Conservation (phyloP, 192 early-diverging fungal species). For the Rhizophlyctis rosea region DNA sequence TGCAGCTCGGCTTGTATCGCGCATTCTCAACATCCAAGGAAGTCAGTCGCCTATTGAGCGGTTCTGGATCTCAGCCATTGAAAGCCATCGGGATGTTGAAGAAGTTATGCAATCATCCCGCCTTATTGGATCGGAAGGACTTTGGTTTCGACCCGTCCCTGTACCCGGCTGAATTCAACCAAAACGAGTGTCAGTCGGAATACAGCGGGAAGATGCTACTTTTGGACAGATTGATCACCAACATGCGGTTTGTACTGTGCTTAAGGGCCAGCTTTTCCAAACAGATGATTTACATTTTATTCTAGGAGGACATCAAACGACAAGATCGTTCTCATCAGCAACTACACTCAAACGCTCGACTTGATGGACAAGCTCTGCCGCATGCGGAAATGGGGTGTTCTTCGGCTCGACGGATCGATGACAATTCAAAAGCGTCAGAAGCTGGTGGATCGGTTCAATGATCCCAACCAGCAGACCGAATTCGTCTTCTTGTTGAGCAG, state of each 20-base stretch:
- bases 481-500: constrained; percentile 96
- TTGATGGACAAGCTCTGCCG: constrained; percentile 87
- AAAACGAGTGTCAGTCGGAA: constrained; percentile 44
- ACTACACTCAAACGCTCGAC: constrained; percentile 98
- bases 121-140: constrained; percentile 63
- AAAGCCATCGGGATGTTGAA: constrained; percentile 89
- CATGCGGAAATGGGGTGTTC: constrained; percentile 64
- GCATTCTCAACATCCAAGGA: constrained; percentile 68
- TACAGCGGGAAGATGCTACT: constrained; percentile 88
- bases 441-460: constrained; percentile 95
- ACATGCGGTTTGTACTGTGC: constrained; percentile 37
- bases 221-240: constrained; percentile 45
- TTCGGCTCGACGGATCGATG: constrained; percentile 92
- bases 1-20: constrained; percentile 82
- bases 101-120: constrained; percentile 97
- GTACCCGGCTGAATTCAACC: constrained; percentile 33
- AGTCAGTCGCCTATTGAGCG: constrained; percentile 63
- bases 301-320: constrained; percentile 57
- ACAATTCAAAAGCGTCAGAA: constrained; percentile 88
- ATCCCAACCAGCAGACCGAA: constrained; percentile 74
- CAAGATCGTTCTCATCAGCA: constrained; percentile 97
- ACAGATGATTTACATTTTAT: not conserved
- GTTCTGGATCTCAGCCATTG: constrained; percentile 78
- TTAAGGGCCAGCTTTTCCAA: too few species aligned
- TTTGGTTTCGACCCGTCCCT: not conserved